Conservation (phyloP, 805 yeast species). For the Wickerhamiella occidentalis region DNA sequence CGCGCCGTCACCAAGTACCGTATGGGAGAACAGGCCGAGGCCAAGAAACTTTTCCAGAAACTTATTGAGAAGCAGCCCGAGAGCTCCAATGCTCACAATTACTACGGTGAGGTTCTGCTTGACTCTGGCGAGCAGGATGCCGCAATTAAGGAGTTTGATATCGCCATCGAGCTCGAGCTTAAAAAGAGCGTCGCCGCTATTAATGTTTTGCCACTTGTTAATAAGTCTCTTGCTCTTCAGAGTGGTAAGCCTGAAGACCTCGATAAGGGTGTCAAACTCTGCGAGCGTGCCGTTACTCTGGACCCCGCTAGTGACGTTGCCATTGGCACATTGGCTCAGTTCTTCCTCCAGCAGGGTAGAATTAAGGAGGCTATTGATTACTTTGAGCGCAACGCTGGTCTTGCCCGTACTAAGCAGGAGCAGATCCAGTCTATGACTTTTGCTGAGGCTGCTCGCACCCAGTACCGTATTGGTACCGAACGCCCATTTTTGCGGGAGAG, state of each 20-base stretch:
- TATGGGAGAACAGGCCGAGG: constrained; percentile 45
- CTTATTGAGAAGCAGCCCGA: constrained; percentile 61
- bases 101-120: constrained; percentile 85
- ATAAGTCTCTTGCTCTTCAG: constrained; percentile 59
- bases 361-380: constrained; percentile 68
- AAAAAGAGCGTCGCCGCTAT: constrained; percentile 48
- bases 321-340: constrained; percentile 80
- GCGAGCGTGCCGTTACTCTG: constrained; percentile 61
- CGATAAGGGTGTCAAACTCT: constrained; percentile 48
- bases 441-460: constrained; percentile 88
- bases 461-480: constrained; percentile 45
- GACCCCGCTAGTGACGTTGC: constrained; percentile 90
- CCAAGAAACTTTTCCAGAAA: constrained; percentile 47
- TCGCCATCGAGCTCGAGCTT: constrained; percentile 67
- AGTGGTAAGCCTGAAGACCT: constrained; percentile 30
- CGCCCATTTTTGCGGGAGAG: constrained; percentile 26
- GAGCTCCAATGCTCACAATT: constrained; percentile 85
- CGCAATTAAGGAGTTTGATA: constrained; percentile 75
- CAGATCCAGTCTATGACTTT: constrained; percentile 81
- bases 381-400: constrained; percentile 70
- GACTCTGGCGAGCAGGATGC: constrained; percentile 61
- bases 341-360: constrained; percentile 70
- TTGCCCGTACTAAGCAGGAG: constrained; percentile 77
- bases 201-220: constrained; percentile 80
- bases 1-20: constrained; percentile 85